Evolutionary conservation across 2,329 filamentous ascomycete genomes (phyloP).

Genomic region (Metarhizium robertsii): DNA sequence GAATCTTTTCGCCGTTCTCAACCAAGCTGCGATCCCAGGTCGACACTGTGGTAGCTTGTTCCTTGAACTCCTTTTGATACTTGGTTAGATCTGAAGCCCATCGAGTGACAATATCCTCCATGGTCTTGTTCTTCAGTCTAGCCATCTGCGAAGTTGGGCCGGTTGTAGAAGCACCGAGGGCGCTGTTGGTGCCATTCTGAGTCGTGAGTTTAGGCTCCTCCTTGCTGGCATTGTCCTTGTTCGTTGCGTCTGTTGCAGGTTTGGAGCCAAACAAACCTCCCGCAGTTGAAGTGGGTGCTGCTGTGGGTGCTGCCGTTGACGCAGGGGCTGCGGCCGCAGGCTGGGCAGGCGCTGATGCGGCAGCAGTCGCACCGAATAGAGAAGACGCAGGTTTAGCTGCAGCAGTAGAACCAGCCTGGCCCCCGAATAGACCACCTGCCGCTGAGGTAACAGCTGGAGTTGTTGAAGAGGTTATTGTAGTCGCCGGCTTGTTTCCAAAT

Average conservation of each 20-base stretch:
- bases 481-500: constrained; percentile 24
- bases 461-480: constrained; percentile 17
- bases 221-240: constrained; percentile 8
- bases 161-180: constrained; percentile 62
- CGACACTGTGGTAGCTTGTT: constrained; percentile 78
- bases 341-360: constrained; percentile 21
- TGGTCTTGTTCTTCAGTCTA: constrained; percentile 93
- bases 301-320: constrained; percentile 18
- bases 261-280: constrained; percentile 24
- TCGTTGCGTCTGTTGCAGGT: constrained; percentile 18
- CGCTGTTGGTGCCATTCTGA: constrained; percentile 23
- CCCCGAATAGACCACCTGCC: constrained; percentile 22
- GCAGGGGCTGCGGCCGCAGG: constrained; percentile 16
- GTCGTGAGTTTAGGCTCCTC: constrained; percentile 20
- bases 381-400: constrained; percentile 10
- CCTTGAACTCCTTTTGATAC: constrained; percentile 94
- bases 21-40: constrained; percentile 88
- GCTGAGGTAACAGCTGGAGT: constrained; percentile 21
- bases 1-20: constrained; percentile 90
- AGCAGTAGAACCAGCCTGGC: constrained; percentile 10
- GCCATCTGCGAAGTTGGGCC: constrained; percentile 80
- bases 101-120: constrained; percentile 96
- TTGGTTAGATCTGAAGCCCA: constrained; percentile 94
- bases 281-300: constrained; percentile 13
- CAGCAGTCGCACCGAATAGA: constrained; percentile 13